Evolutionary conservation across 2,329 filamentous ascomycete genomes (phyloP).

Genomic region (Phaeosphaeriaceae sp.): DNA sequence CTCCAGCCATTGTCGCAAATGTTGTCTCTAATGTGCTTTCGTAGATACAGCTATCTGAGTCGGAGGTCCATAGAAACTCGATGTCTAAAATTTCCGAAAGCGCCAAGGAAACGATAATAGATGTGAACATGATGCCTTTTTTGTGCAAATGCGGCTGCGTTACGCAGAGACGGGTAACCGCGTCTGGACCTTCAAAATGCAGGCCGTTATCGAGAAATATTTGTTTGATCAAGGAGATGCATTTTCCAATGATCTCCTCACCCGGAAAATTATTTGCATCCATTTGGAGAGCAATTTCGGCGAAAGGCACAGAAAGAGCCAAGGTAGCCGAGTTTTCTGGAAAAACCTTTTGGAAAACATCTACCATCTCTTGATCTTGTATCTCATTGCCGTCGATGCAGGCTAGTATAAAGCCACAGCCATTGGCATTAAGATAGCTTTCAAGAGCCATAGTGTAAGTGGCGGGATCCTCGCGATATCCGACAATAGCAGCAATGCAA

Average conservation of each 20-base stretch:
- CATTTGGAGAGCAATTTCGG: slow-evolving; percentile 7
- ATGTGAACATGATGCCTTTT: slow-evolving; percentile 50
- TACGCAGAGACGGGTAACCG: slow-evolving; percentile 35
- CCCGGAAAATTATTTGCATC: background rate
- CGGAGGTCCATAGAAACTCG: slow-evolving; percentile 48
- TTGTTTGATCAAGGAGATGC: slow-evolving; percentile 16
- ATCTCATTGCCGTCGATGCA: slow-evolving; percentile 39
- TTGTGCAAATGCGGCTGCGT: slow-evolving; percentile 49
- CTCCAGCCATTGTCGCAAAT: slow-evolving; percentile 39
- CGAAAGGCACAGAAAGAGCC: slow-evolving; percentile 2
- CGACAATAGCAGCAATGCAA: slow-evolving; percentile 38
- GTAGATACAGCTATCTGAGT: slow-evolving; percentile 47
- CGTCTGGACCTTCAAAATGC: background rate
- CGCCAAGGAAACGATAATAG: slow-evolving; percentile 44
- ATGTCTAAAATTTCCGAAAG: slow-evolving; percentile 40
- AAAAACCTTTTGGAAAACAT: slow-evolving; percentile 30
- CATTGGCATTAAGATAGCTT: slow-evolving; percentile 27
- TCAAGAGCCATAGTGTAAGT: slow-evolving; percentile 35
- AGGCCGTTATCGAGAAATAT: slow-evolving; percentile 1
- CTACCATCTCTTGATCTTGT: slow-evolving; percentile 40
- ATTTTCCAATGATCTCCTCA: slow-evolving; percentile 25
- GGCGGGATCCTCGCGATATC: slow-evolving; percentile 40
- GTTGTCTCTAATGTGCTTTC: slow-evolving; percentile 35
- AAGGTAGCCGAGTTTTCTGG: background rate
- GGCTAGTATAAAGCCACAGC: slow-evolving; percentile 22